These are phyloP conservation scores for Aspergillus novofumigatus DNA, from an alignment of 2,329 filamentous ascomycete species.

Conservation along the genomic window DNA sequence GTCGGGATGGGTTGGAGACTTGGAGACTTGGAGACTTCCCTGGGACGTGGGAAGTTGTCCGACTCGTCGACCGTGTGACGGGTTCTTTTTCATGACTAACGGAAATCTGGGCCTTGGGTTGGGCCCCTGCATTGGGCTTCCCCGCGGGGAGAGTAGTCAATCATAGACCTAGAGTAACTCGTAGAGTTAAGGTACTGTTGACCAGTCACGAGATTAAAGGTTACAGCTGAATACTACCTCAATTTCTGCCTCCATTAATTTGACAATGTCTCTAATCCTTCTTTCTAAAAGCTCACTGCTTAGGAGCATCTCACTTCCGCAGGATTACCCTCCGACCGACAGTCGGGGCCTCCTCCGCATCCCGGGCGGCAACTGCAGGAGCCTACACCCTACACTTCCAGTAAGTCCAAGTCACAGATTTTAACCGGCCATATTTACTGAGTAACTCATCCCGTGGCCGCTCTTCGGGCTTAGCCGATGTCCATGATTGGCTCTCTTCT, in stretches of 20 bases:
- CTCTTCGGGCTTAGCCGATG: constrained; percentile 13
- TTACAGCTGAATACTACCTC: background rate
- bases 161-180: too few relatives aligned
- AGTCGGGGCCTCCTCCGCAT: background rate
- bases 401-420: constrained; percentile 6
- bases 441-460: constrained; percentile 12
- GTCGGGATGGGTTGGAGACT: background rate
- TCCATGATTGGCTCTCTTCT: constrained; percentile 9
- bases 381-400: background rate
- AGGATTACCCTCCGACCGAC: constrained; percentile 7
- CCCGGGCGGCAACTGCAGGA: constrained; percentile 6
- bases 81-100: background rate
- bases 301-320: too few relatives aligned
- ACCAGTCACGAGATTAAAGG: background rate
- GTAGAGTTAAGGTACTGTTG: background rate
- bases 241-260: too few relatives aligned
- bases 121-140: constrained; percentile 19
- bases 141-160: constrained; percentile 19
- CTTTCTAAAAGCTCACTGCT: too few relatives aligned
- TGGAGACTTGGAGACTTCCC: too few relatives aligned
- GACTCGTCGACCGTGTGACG: background rate
- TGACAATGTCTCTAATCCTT: too few relatives aligned
- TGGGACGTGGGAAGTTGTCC: background rate
- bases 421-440: constrained; percentile 14
- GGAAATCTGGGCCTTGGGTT: background rate